Evolutionary conservation across 768 basidiomycete species (phyloP), one percentile per base, ranked within the genome.

Genomic region (Arthromyces matolae): DNA sequence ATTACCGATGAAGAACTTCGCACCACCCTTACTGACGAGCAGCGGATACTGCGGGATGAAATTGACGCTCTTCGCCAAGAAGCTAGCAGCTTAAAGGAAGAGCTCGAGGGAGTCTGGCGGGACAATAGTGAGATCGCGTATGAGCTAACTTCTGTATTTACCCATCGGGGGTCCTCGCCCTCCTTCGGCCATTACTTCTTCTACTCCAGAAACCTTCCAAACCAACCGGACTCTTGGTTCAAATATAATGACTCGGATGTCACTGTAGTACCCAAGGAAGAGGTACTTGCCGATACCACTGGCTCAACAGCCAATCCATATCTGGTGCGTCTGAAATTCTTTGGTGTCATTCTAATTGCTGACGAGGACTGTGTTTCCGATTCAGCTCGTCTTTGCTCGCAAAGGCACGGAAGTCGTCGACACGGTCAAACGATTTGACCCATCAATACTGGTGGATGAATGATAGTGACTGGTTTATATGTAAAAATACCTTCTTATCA

Each of bases 101-200:
- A 84, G 47, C 64, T 95, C 27, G 90, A 94, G 56, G 64, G 64
- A 1, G 58, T 93, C 1, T 97, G 94, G 94, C 68, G 68, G 36
- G 79, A 83, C 53, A 81, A 81, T 35, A 75, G 63, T 13, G 67
- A 75, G 24, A 81, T 80, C 7, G 83, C 84, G 24, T 98, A 96
- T 62, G 91, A 96, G 60, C 77, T 98, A 35, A 92, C 90, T 0
- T 89, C 91, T 8, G 95, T 97, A 16, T 98, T 92, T 72, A 87
- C 97, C 50, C 94, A 98, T 65, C 85, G 94, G 23, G 94, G 93
- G 39, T 78, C 84, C 45, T 87, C 84, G 14, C 84, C 90, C 2
- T 87, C 86, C 6, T 93, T 83, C 69, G 93, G 93, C 3, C 94
- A 96, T 63, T 96, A 96, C 66, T 98, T 93, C 75, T 91, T 97